These are phyloP conservation scores for Echeveria elegans DNA, from an alignment of 164 flowering plant species.

Conservation along the genomic window DNA sequence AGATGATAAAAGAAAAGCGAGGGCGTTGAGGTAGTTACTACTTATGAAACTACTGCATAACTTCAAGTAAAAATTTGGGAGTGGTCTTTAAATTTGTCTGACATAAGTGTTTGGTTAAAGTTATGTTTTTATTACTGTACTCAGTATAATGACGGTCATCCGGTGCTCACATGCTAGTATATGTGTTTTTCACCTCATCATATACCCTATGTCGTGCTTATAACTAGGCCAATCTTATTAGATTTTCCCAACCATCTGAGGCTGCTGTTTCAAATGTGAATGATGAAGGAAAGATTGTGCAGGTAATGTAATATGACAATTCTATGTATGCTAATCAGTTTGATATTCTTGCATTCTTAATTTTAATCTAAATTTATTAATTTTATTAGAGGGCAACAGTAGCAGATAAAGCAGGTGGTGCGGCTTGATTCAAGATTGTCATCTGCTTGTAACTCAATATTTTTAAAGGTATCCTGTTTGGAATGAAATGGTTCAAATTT, in stretches of 20 bases:
- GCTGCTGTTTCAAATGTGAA: neutral
- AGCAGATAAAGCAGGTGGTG: conserved; percentile 46
- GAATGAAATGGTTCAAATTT: no score
- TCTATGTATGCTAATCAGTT: neutral
- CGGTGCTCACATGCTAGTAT: no score
- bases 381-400: conserved; percentile 31
- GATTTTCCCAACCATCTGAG: neutral
- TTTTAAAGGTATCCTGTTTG: no score
- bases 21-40: conserved; percentile 56
- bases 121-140: neutral
- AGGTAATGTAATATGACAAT: no score
- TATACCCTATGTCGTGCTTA: neutral
- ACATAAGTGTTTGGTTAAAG: no score
- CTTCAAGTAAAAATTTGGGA: no score
- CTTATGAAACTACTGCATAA: no score
- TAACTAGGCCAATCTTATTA: neutral
- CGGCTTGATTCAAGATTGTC: conserved; percentile 19
- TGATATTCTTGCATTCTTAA: neutral
- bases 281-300: neutral
- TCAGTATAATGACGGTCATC: no score
- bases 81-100: no score
- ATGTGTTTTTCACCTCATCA: no score
- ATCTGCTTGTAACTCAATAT: no score
- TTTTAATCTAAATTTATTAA: conserved; percentile 14
- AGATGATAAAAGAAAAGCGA: conserved; percentile 86